Evolutionary conservation across 2,329 filamentous ascomycete genomes (phyloP).

Genomic region (Botrytis porri): DNA sequence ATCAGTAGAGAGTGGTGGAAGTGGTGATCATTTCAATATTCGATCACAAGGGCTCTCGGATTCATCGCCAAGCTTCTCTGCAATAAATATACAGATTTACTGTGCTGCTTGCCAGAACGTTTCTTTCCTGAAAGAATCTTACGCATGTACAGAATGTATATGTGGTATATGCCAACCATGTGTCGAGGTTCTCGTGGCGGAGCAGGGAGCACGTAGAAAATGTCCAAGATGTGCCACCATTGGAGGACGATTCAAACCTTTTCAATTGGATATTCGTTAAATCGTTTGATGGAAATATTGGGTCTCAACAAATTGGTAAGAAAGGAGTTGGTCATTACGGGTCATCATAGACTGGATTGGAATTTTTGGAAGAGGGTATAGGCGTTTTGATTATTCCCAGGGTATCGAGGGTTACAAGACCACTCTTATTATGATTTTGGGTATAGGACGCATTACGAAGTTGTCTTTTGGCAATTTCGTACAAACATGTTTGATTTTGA

Average conservation of each 20-base stretch:
- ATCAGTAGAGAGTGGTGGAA: conserved; percentile 77
- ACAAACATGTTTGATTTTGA: neutral
- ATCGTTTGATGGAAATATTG: neutral
- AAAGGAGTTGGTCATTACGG: conserved; percentile 5
- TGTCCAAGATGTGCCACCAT: conserved; percentile 78
- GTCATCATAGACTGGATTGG: conserved; percentile 16
- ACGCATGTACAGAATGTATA: conserved; percentile 94
- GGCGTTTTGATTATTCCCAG: conserved; percentile 17
- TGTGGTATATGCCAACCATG: conserved; percentile 88
- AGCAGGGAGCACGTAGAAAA: conserved; percentile 71
- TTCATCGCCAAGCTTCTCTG: conserved; percentile 71
- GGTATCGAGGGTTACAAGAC: conserved; percentile 7
- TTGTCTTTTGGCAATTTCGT: neutral
- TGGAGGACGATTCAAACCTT: conserved; percentile 77
- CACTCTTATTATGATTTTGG: conserved; percentile 15
- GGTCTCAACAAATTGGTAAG: conserved; percentile 6
- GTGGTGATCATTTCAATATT: conserved; percentile 71
- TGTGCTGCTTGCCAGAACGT: conserved; percentile 82
- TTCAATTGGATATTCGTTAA: conserved; percentile 76
- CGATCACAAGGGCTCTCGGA: conserved; percentile 60
- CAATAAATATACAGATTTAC: conserved; percentile 82
- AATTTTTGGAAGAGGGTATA: conserved; percentile 1
- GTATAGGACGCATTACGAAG: conserved; percentile 11
- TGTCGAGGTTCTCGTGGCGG: conserved; percentile 74
- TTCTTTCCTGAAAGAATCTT: conserved; percentile 76